Base-by-base conservation (phyloP, 495 filamentous ascomycete genomes). In the Astrothelium subdiscretum region DNA sequence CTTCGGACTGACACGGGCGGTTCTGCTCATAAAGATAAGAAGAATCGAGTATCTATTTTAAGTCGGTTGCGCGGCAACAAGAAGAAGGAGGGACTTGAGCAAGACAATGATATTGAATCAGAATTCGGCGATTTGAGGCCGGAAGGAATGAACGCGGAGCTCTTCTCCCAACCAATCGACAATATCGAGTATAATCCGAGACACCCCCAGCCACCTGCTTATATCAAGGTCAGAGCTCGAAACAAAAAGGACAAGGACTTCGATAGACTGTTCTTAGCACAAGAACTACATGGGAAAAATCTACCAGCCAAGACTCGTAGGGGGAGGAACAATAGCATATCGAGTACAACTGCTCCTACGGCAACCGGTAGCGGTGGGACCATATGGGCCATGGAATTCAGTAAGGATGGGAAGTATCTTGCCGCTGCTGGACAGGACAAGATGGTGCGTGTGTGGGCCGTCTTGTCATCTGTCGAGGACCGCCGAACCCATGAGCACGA, bases 361-460 rank as follows among this genome's bases (percentile, higher is more conserved):
- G 48, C 48, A 8, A 58, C 62, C 3, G 43, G 32, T 57, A 62
- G 35, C 6, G 59, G 59, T 58, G 78, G 83, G 20, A 90, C 94
- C 3, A 83, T 96, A 32, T 99, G 94, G 94, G 87, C 94, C 3
- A 82, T 89, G 66, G 88, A 90, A 64, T 97, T 97, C 66, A 97
- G 91, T 65, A 90, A 88, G 57, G 94, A 97, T 77, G 94, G 94
- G 13, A 90, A 81, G 69, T 95, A 92, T 72, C 77, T 99, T 11
- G 94, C 94, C 13, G 88, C 90, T 22, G 95, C 85, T 13, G 94
- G 94, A 2, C 87, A 90, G 66, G 95, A 97, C 70, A 82, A 82
- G 58, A 80, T 92, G 31, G 87, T 99, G 4, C 80, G 95, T 43
- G 83, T 97, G 38, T 99, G 92, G 92, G 83, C 85, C 0, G 94